Percentiles rank a stretch among this genome's conserved stretches.
Evolutionary conservation across 352 stramenopile species (phyloP).

Genomic region (Phytophthora crassamura): DNA sequence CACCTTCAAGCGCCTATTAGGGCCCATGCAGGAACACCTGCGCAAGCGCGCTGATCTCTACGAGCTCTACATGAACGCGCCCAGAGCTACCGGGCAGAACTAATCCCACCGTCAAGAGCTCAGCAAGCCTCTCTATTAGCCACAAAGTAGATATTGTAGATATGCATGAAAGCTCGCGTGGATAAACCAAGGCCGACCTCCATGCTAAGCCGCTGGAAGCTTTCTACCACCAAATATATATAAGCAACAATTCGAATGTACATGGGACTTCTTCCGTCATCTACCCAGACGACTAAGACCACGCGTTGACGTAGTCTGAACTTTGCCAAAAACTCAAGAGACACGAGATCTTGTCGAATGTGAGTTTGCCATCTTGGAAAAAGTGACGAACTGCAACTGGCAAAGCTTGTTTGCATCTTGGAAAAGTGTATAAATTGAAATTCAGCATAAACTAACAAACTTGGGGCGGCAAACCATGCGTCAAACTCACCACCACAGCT

Average conservation of each 20-base stretch:
- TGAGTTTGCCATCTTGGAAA: too few species aligned
- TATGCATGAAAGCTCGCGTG: conserved; percentile 19
- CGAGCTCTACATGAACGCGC: conserved; percentile 69
- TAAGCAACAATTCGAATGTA: neutral
- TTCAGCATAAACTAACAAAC: too few species aligned
- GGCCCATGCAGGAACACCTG: conserved; percentile 91
- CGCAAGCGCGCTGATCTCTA: conserved; percentile 70
- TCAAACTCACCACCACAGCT: conserved; percentile 68
- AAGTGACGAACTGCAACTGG: too few species aligned
- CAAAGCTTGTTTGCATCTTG: too few species aligned
- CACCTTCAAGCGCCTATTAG: conserved; percentile 90
- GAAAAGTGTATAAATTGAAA: too few species aligned
- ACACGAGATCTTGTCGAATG: too few species aligned
- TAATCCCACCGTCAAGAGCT: conserved; percentile 7
- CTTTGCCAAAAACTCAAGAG: too few species aligned
- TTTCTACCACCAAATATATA: conserved; percentile 24
- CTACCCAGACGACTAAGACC: too few species aligned
- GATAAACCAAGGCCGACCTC: conserved; percentile 6
- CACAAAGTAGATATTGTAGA: conserved; percentile 38
- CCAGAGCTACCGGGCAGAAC: conserved; percentile 21
- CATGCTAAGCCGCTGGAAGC: conserved; percentile 20
- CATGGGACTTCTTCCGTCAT: too few species aligned
- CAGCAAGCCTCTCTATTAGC: conserved; percentile 14
- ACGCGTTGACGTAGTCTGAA: too few species aligned
- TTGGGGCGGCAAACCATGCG: neutral